phyloP scores from a whole-genome alignment of 108 stramenopile genomes.

The Skeletonema potamos region DNA sequence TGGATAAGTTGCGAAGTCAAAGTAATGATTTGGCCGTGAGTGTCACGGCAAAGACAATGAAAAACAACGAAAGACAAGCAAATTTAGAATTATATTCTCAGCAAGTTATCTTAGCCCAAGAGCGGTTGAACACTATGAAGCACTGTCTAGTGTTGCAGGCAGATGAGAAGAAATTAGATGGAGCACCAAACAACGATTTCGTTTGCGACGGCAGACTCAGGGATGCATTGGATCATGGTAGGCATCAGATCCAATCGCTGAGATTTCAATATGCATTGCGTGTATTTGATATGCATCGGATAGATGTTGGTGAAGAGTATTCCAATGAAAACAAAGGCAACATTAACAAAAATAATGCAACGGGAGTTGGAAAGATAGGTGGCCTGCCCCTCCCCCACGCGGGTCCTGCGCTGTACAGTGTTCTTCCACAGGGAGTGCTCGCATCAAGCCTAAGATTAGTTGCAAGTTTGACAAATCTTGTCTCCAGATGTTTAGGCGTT shows the following conservation, averaged over 20 bases:
- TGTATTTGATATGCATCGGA: conserved; percentile 73
- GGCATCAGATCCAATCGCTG: conserved; percentile 46
- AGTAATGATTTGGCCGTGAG: conserved; percentile 19
- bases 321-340: conserved; percentile 4
- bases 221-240: conserved; percentile 31
- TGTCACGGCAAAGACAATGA: conserved; percentile 32
- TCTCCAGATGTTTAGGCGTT: conserved; percentile 76
- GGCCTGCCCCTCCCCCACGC: conserved; percentile 81
- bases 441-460: conserved; percentile 73
- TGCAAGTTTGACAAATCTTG: conserved; percentile 64
- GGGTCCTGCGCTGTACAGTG: conserved; percentile 76
- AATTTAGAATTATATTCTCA: neutral
- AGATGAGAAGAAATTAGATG: conserved; percentile 7
- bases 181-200: neutral
- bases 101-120: conserved; percentile 12
- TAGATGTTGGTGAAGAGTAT: conserved; percentile 62
- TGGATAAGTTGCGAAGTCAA: conserved; percentile 6
- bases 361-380: conserved; percentile 80
- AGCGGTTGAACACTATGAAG: conserved; percentile 22
- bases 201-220: conserved; percentile 2
- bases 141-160: conserved; percentile 9
- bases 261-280: conserved; percentile 70
- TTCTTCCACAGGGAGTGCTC: conserved; percentile 70
- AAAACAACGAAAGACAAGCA: conserved; percentile 30
- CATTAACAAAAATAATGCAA: conserved; percentile 26